Percentiles rank a stretch among this genome's conserved stretches.
These are phyloP conservation scores for Eucalyptus lansdowneana DNA, from an alignment of 345 rosid species.

Conservation along the genomic window DNA sequence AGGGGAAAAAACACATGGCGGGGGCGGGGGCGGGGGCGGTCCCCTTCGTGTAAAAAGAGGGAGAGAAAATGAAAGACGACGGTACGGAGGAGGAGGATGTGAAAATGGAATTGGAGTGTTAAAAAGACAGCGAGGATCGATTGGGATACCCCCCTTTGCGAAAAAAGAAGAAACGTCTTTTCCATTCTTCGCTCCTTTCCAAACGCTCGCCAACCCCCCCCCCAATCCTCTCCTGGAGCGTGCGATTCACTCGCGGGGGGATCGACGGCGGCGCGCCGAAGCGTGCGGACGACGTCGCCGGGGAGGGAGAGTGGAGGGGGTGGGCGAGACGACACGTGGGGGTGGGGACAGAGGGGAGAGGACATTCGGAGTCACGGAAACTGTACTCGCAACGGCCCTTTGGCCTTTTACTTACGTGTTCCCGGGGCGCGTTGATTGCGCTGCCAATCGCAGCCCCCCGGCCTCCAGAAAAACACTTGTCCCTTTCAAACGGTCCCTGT, in stretches of 20 bases:
- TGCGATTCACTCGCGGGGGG: not conserved
- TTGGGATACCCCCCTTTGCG: not conserved
- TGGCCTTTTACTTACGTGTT: not conserved
- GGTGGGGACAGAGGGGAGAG: not conserved
- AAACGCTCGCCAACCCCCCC: not conserved
- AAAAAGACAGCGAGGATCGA: not conserved
- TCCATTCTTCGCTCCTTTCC: not conserved
- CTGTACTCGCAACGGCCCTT: not conserved
- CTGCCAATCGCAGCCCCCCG: not conserved
- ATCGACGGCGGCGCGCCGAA: not conserved
- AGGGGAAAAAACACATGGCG: accelerated
- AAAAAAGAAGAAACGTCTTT: not conserved
- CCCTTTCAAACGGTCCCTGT: not conserved
- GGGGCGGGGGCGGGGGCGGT: not conserved
- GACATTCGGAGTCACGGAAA: not conserved
- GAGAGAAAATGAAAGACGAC: no score
- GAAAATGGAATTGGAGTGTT: not conserved
- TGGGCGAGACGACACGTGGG: not conserved
- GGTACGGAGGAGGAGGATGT: not conserved
- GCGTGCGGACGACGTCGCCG: not conserved
- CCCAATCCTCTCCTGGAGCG: not conserved
- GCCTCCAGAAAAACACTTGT: not conserved
- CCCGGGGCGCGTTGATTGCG: not conserved
- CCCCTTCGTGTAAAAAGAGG: no score
- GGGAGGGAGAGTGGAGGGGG: not conserved